Conservation (phyloP, 306 rosid genomes). For the Cicer chorassanicum region DNA sequence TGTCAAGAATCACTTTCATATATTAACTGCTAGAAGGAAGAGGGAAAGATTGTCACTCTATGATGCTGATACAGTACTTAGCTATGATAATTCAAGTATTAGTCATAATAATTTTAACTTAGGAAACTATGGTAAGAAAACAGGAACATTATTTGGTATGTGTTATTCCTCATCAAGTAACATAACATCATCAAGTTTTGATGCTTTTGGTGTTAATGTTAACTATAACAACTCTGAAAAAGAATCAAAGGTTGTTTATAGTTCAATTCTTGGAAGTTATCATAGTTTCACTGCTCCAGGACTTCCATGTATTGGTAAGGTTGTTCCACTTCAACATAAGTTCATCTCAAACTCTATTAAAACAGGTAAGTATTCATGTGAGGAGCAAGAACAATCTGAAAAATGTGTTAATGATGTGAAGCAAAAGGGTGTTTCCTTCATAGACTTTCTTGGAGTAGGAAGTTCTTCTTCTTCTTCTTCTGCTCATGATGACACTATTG, state of each 20-base stretch:
- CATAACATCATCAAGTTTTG: conserved; percentile 32
- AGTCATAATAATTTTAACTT: not conserved
- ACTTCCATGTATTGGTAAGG: conserved; percentile 42
- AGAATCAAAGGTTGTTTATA: too few species aligned
- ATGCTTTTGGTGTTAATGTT: not conserved
- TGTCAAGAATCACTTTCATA: conserved; percentile 70
- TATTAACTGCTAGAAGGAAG: conserved; percentile 63
- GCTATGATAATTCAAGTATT: too few species aligned
- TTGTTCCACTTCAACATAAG: conserved; percentile 36
- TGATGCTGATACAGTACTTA: conserved; percentile 7
- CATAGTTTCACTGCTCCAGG: conserved; percentile 44
- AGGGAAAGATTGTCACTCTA: conserved; percentile 48
- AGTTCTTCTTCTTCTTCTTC: conserved; percentile 33
- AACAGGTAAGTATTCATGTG: not conserved
- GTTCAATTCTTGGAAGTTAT: conserved; percentile 33
- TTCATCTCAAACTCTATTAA: conserved; percentile 30
- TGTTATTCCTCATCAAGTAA: conserved; percentile 24
- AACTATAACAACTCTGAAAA: too few species aligned
- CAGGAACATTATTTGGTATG: conserved; percentile 16
- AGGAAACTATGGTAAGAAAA: too few species aligned
- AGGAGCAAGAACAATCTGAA: conserved; percentile 29
- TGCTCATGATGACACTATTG: too few species aligned
- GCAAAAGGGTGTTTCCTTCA: conserved; percentile 52
- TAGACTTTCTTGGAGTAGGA: conserved; percentile 74
- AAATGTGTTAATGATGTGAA: conserved; percentile 2